phyloP scores from a whole-genome alignment of 495 filamentous ascomycete species.

The Emericellopsis terricola region DNA sequence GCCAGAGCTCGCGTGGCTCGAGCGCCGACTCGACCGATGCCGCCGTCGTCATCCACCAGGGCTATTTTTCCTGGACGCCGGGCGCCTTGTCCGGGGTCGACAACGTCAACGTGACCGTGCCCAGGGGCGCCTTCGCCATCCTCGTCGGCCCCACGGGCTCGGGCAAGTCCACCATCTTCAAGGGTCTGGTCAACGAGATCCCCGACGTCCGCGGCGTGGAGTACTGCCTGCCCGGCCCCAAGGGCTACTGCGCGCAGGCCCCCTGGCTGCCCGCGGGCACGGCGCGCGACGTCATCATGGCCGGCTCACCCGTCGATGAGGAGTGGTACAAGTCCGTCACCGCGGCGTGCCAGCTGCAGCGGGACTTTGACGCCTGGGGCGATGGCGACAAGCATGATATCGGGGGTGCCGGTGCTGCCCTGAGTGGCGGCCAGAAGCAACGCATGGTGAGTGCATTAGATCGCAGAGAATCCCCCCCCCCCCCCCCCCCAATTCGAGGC shows the following conservation, averaged over 20 bases:
- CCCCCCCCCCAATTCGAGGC: no score
- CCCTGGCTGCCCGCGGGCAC: slow-evolving; percentile 39
- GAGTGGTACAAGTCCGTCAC: slow-evolving; percentile 42
- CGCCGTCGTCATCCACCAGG: slow-evolving; percentile 10
- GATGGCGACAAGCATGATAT: no score
- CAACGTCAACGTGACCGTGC: slow-evolving; percentile 17
- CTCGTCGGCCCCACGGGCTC: slow-evolving; percentile 28
- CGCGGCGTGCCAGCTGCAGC: slow-evolving; percentile 41
- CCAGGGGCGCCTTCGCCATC: slow-evolving; percentile 15
- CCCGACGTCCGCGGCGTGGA: slow-evolving; percentile 12
- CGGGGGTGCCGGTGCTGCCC: no score
- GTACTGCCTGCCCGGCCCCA: slow-evolving; percentile 1
- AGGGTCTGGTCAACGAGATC: slow-evolving; percentile 30
- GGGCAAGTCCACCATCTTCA: slow-evolving; percentile 31
- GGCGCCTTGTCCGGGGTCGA: slow-evolving; percentile 15
- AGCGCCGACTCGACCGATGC: background rate
- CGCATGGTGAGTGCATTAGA: slow-evolving; percentile 20
- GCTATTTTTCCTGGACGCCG: slow-evolving; percentile 24
- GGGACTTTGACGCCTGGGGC: slow-evolving; percentile 36
- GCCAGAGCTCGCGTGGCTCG: background rate
- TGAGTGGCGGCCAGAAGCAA: slow-evolving; percentile 51
- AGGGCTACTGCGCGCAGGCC: slow-evolving; percentile 22
- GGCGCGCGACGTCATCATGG: slow-evolving; percentile 38
- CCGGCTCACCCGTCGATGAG: slow-evolving; percentile 32
- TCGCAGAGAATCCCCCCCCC: no score